These are phyloP conservation scores for Neoascochyta sp. DNA, from an alignment of 2,329 filamentous ascomycete species.

Conservation along the genomic window DNA sequence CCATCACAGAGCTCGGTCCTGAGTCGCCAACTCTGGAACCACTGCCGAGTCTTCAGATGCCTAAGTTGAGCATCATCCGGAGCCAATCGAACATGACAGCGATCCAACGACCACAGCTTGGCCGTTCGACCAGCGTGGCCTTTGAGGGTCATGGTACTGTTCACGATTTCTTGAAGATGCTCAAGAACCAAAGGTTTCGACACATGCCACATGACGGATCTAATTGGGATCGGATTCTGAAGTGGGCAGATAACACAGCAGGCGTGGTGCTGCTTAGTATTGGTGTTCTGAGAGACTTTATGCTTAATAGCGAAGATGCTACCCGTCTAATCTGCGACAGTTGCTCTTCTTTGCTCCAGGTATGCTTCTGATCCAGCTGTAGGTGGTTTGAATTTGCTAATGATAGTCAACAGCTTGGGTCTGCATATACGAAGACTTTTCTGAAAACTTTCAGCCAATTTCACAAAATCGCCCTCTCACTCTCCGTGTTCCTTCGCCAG, in stretches of 20 bases:
- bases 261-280: constrained; percentile 33
- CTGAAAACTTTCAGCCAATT: constrained; percentile 18
- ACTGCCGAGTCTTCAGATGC: constrained; percentile 8
- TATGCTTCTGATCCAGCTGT: constrained; percentile 9
- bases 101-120: constrained; percentile 8
- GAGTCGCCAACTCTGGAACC: constrained; percentile 11
- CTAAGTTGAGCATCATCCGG: constrained; percentile 11
- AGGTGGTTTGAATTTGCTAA: background rate
- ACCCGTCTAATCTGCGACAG: constrained; percentile 44
- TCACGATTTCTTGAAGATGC: constrained; percentile 31
- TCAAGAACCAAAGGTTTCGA: constrained; percentile 36
- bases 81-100: constrained; percentile 9
- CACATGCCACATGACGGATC: constrained; percentile 40
- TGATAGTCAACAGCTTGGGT: constrained; percentile 10
- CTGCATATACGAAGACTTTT: constrained; percentile 13
- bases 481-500: constrained; percentile 17
- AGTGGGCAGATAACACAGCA: constrained; percentile 42
- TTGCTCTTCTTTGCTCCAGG: constrained; percentile 43
- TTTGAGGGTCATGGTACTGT: constrained; percentile 20
- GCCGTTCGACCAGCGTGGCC: constrained; percentile 15
- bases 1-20: constrained; percentile 7
- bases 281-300: constrained; percentile 30
- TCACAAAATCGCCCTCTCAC: constrained; percentile 17
- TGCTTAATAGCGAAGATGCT: constrained; percentile 33
- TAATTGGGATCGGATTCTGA: constrained; percentile 42